These are phyloP conservation scores for Dioscorea alata DNA, from an alignment of 106 monocot genomes.

Conservation along the genomic window DNA sequence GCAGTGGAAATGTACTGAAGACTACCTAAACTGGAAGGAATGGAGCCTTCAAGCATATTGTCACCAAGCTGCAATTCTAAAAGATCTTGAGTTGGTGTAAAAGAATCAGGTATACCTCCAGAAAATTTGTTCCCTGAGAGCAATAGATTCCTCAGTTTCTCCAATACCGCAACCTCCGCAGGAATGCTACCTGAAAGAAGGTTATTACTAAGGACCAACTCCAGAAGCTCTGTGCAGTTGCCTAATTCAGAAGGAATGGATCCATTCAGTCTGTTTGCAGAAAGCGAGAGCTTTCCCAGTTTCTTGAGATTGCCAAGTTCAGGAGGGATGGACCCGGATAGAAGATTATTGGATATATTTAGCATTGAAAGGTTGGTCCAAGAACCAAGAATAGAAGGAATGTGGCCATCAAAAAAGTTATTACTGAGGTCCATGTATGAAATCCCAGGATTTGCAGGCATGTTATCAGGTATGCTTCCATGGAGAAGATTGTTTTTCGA, in stretches of 20 bases:
- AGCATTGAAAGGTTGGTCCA: slow-evolving; percentile 60
- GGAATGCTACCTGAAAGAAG: slow-evolving; percentile 49
- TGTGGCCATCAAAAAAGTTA: slow-evolving; percentile 50
- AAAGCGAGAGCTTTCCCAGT: slow-evolving; percentile 28
- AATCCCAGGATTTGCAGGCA: slow-evolving; percentile 27
- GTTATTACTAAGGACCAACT: slow-evolving; percentile 50
- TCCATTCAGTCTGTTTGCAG: slow-evolving; percentile 54
- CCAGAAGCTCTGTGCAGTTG: slow-evolving; percentile 38
- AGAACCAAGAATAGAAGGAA: slow-evolving; percentile 31
- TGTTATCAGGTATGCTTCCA: slow-evolving; percentile 34
- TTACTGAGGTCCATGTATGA: slow-evolving; percentile 56
- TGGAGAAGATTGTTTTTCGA: slow-evolving; percentile 38
- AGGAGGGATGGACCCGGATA: slow-evolving; percentile 48
- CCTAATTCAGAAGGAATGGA: slow-evolving; percentile 44
- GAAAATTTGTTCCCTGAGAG: slow-evolving; percentile 48
- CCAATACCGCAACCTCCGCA: slow-evolving; percentile 19
- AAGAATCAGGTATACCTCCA: slow-evolving; percentile 55
- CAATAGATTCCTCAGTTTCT: slow-evolving; percentile 38
- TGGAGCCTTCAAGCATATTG: slow-evolving; percentile 46
- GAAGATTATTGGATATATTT: slow-evolving; percentile 50
- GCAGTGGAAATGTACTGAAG: slow-evolving; percentile 49
- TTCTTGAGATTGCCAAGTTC: slow-evolving; percentile 44
- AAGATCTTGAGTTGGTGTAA: slow-evolving; percentile 39
- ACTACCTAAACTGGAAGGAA: slow-evolving; percentile 52
- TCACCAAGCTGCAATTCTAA: slow-evolving; percentile 58